Evolutionary conservation across 2,329 filamentous ascomycete species (phyloP).

Genomic region (Peltaster fructicola): DNA sequence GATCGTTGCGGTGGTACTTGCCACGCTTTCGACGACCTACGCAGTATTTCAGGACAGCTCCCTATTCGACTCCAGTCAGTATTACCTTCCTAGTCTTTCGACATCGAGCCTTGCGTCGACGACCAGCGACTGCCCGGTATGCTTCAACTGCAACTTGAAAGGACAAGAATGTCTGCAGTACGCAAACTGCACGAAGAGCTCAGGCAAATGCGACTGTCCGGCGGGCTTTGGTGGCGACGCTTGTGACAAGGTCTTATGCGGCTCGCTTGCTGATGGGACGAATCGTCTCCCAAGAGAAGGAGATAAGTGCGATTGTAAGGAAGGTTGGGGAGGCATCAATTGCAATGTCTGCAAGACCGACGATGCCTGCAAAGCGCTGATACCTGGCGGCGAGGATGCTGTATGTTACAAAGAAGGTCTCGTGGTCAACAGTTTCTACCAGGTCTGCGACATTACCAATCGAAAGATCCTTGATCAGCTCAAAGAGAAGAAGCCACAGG

Average conservation of each 20-base stretch:
- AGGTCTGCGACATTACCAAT: conserved; percentile 96
- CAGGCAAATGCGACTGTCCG: conserved; percentile 84
- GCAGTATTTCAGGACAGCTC: too few species aligned
- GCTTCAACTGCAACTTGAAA: conserved; percentile 95
- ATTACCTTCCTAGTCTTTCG: conserved; percentile 55
- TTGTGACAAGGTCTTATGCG: conserved; percentile 79
- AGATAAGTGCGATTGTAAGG: conserved; percentile 64
- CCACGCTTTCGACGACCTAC: too few species aligned
- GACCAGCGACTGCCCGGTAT: conserved; percentile 66
- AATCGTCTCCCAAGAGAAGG: conserved; percentile 60
- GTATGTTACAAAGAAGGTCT: conserved; percentile 86
- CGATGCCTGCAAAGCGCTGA: conserved; percentile 70
- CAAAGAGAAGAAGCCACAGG: conserved; percentile 71
- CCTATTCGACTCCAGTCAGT: conserved; percentile 4
- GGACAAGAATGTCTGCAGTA: conserved; percentile 86
- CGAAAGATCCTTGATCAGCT: conserved; percentile 78
- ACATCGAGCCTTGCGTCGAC: too few species aligned
- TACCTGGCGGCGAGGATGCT: conserved; percentile 64
- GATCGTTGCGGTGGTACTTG: too few species aligned
- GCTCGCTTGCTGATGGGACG: conserved; percentile 63
- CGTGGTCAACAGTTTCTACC: conserved; percentile 84
- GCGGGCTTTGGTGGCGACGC: conserved; percentile 88
- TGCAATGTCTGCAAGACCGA: conserved; percentile 83
- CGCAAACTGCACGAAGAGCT: conserved; percentile 71
- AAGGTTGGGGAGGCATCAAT: conserved; percentile 93